phyloP scores from a whole-genome alignment of 164 flowering plant species.

The Magnolia changhungtana region DNA sequence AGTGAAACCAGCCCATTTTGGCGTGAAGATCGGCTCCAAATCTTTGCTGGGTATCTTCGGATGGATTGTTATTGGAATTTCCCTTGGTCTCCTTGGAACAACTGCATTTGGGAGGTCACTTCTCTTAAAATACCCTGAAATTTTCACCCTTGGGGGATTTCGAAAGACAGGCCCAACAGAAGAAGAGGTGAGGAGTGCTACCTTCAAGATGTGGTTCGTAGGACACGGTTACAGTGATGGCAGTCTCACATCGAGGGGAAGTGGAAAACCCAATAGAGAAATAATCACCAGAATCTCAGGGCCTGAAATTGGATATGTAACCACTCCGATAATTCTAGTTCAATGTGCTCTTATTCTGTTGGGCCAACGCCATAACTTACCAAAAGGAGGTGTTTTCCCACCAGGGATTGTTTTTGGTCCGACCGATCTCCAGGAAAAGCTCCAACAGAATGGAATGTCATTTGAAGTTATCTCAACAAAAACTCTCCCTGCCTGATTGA shows the following conservation, averaged over 20 bases:
- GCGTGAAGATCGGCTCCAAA: constrained; percentile 69
- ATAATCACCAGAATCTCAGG: constrained; percentile 79
- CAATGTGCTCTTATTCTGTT: constrained; percentile 78
- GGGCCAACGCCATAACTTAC: constrained; percentile 52
- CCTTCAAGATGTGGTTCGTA: constrained; percentile 89
- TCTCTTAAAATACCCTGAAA: constrained; percentile 69
- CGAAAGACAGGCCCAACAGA: constrained; percentile 82
- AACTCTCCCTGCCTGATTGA: constrained; percentile 20
- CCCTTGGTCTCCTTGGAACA: constrained; percentile 54
- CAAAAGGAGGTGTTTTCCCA: constrained; percentile 74
- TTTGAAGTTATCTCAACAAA: constrained; percentile 70
- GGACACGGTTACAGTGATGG: constrained; percentile 64
- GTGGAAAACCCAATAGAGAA: constrained; percentile 61
- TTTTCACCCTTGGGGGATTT: constrained; percentile 81
- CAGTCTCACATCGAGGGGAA: constrained; percentile 32
- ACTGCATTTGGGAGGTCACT: constrained; percentile 71
- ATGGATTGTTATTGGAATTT: constrained; percentile 43
- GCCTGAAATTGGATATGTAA: constrained; percentile 88
- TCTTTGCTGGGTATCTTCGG: constrained; percentile 52
- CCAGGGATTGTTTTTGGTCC: constrained; percentile 91
- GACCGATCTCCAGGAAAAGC: constrained; percentile 79
- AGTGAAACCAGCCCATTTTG: constrained; percentile 85
- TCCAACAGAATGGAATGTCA: constrained; percentile 77
- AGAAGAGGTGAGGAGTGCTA: constrained; percentile 75
- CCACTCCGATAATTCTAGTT: constrained; percentile 77